Percentiles rank a stretch among this genome's conserved stretches.
Conservation (phyloP, 2,329 filamentous ascomycete genomes). For the Alternaria gansuensis region DNA sequence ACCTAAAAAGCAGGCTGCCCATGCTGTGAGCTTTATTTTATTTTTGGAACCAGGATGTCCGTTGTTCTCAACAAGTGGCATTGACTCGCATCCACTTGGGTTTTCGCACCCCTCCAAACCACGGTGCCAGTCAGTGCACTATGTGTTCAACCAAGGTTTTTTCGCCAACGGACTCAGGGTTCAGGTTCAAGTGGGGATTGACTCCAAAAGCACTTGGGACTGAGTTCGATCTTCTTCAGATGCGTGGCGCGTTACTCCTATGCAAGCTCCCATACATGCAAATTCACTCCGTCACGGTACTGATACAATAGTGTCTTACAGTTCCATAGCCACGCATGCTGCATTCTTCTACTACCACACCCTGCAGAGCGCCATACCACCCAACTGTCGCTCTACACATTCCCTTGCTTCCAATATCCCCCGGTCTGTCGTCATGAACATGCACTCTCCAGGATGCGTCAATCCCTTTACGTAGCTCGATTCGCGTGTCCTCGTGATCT, state of each 20-base stretch:
- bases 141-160: background rate
- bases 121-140: conserved; percentile 2
- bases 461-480: conserved; percentile 75
- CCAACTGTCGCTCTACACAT: conserved; percentile 79
- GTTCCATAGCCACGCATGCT: conserved; percentile 7
- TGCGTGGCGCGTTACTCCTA: conserved; percentile 9
- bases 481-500: conserved; percentile 73
- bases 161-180: background rate
- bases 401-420: conserved; percentile 85
- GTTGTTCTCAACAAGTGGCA: conserved; percentile 7
- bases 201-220: background rate
- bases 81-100: conserved; percentile 11
- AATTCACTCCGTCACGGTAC: conserved; percentile 7
- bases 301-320: conserved; percentile 20
- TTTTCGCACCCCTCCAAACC: conserved; percentile 6
- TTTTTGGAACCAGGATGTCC: conserved; percentile 3
- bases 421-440: conserved; percentile 79
- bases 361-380: conserved; percentile 81
- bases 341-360: conserved; percentile 54
- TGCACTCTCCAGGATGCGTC: conserved; percentile 77
- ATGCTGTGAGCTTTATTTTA: background rate
- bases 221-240: conserved; percentile 17
- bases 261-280: conserved; percentile 7
- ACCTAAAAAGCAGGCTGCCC: conserved; percentile 1
- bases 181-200: background rate